Base-by-base conservation (phyloP, 306 rosid genomes). In the Malus fusca region DNA sequence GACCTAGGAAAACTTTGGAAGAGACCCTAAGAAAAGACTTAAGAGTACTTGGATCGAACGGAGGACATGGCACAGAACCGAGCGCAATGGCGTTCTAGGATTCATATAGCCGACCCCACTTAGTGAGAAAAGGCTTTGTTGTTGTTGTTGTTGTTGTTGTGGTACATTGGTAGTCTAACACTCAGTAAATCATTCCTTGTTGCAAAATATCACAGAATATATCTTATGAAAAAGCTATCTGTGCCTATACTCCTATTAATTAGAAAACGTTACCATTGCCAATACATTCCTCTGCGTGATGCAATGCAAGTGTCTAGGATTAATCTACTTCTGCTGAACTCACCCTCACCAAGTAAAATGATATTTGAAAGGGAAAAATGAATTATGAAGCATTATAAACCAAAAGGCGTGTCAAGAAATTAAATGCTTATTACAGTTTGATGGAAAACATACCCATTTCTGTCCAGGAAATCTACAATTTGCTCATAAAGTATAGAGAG, bases 401-500 rank as follows among this genome's bases (percentile, higher is more conserved):
- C 44, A 11, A 13, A 44, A 17, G 8, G 56, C 9, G 13, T 56
- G 21, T 8, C 6, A 40, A 11, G 44, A 21, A 76, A 28, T 52
- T 66, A 43, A 5, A 73, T 11, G 77, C 25, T 25, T 30, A 77
- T 60, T 66, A 71, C 76, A 42, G 68, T 51, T 33, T 37, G 79
- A 77, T 70, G 72, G 69, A 84, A 56, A 75, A 22, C 93, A 78
- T 85, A 92, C 99, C 99, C 97, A 15, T 85, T 92, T 84, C 84
- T 84, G 81, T 95, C 96, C 19, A 95, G 87, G 80, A 92, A 95
- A 79, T 95, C 98, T 19, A 92, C 88, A 68, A 95, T 90, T 87
- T 95, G 96, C 18, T 89, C 98, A 76, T 88, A 90, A 72, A 95
- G 97, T 74, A 92, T 87, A 7, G 97, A 90, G 72, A 95, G 97